A percentile compares a stretch with the other conserved stretches of the same genome.
These are phyloP conservation scores for Euphorbia lathyris DNA, from an alignment of 345 rosid genomes.

Conservation along the genomic window DNA sequence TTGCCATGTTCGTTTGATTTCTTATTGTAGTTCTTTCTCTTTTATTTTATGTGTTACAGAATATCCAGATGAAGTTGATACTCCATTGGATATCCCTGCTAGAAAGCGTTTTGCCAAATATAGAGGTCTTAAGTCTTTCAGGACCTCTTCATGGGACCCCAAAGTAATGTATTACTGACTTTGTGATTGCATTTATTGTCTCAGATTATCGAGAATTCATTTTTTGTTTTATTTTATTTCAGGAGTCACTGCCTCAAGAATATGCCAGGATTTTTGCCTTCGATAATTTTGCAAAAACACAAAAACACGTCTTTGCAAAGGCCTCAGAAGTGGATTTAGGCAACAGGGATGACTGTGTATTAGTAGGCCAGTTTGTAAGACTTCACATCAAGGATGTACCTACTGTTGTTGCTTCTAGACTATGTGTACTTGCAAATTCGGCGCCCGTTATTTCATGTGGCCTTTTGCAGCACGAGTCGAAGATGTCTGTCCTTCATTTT, in stretches of 20 bases:
- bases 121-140: constrained; percentile 91
- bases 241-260: constrained; percentile 94
- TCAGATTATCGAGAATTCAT: constrained; percentile 6
- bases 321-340: constrained; percentile 55
- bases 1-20: not conserved
- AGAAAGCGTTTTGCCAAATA: constrained; percentile 85
- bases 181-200: constrained; percentile 13
- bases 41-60: constrained; percentile 38
- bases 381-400: constrained; percentile 77
- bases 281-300: constrained; percentile 78
- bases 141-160: constrained; percentile 96
- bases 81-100: constrained; percentile 82
- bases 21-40: not conserved
- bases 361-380: constrained; percentile 61
- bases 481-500: constrained; percentile 96
- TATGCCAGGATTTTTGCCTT: constrained; percentile 90
- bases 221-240: constrained; percentile 28
- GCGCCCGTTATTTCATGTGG: constrained; percentile 68
- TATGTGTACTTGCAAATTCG: constrained; percentile 40
- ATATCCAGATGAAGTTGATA: constrained; percentile 93
- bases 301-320: constrained; percentile 71
- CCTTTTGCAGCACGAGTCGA: constrained; percentile 92
- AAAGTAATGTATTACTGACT: constrained; percentile 43
- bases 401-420: constrained; percentile 48
- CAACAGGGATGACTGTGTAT: constrained; percentile 49